Evolutionary conservation across 2,329 filamentous ascomycete species (phyloP), one percentile per base, ranked within the genome.

Genomic region (Aureobasidium namibiae): DNA sequence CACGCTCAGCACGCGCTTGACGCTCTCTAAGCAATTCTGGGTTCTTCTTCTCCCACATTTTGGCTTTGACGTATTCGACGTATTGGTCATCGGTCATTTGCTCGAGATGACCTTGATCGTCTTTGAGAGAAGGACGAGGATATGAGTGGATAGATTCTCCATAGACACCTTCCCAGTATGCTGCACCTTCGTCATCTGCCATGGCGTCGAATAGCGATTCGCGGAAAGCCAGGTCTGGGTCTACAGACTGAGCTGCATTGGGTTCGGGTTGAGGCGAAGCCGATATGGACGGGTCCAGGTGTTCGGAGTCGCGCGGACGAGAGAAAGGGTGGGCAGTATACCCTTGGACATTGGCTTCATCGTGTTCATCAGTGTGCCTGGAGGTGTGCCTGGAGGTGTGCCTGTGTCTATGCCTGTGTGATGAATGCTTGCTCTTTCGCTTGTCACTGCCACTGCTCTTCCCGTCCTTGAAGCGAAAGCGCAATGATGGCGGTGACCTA

Each of bases 21-120:
- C 87, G 81, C 72, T 94, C 90, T 67, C 94, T 88, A 0, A 92
- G 72, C 56, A 95, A 76, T 23, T 92, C 89, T 64, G 92, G 87
- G 69, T 96, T 85, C 56, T 89, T 95, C 75, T 90, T 91, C 78
- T 96, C 92, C 87, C 91, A 99, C 94, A 99, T 97, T 73, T 85
- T 86, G 56, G 82, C 81, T 18, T 92, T 84, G 39, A 99, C 92
- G 71, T 92, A 88, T 2, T 85, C 79, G 0, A 90, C 88, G 70
- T 97, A 99, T 71, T 96, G 89, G 29, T 97, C 92, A 66, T 97
- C 94, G 9, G 80, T 85, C 92, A 97, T 97, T 63, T 80, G 81
- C 72, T 96, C 90, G 13, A 96, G 77, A 61, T 80, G 77, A 16
- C 82, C 82, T 39, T 65, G 74, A 53, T 64, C 75, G 56, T 67